A percentile compares a stretch with the other conserved stretches of the same genome.
phyloP scores from a whole-genome alignment of 208 protist genomes.

The Strigomonas culicis region DNA sequence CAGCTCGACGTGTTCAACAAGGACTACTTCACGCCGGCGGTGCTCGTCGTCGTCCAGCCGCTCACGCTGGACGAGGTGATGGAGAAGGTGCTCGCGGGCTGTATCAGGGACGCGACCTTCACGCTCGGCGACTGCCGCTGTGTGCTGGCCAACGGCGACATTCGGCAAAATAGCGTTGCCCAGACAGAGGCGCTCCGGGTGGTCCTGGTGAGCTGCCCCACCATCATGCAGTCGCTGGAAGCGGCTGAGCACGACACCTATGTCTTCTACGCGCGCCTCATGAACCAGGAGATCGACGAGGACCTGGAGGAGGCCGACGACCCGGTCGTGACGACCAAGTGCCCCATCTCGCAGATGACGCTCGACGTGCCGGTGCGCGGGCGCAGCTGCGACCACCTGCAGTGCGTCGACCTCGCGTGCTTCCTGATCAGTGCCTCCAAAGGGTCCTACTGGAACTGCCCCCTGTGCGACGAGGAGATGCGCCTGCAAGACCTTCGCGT shows the following conservation, averaged over 20 bases:
- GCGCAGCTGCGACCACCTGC: constrained; percentile 51
- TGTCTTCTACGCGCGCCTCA: constrained; percentile 26
- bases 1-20: constrained; percentile 60
- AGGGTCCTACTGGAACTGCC: constrained; percentile 84
- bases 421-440: constrained; percentile 64
- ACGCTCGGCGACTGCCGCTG: constrained; percentile 13
- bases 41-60: constrained; percentile 51
- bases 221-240: no score
- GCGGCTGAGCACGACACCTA: no score
- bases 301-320: constrained; percentile 62
- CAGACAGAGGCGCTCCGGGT: no score
- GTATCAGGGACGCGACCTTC: constrained; percentile 9
- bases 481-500: constrained; percentile 42
- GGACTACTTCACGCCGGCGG: constrained; percentile 51
- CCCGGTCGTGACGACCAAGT: constrained; percentile 68
- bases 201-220: no score
- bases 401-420: constrained; percentile 71
- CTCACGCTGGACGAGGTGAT: constrained; percentile 52
- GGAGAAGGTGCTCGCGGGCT: constrained; percentile 28
- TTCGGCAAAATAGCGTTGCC: no score
- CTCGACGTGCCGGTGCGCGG: constrained; percentile 71
- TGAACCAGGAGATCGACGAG: constrained; percentile 48
- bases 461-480: constrained; percentile 69
- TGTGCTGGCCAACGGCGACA: no score
- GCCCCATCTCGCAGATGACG: constrained; percentile 71